These are phyloP conservation scores for Musa beccarii DNA, from an alignment of 176 grass and related monocot species.

Conservation along the genomic window DNA sequence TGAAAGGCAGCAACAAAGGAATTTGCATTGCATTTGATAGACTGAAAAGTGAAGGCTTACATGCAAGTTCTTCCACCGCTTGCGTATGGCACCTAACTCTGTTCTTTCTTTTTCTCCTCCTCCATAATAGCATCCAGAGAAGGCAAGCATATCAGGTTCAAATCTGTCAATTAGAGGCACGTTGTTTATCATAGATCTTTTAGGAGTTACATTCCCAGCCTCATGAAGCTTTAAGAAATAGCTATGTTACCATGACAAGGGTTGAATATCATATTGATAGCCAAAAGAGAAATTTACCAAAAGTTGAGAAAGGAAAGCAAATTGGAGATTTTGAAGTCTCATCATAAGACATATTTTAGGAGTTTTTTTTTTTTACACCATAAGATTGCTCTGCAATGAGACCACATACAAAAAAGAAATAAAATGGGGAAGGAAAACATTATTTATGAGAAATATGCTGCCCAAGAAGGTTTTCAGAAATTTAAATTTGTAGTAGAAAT, in stretches of 20 bases:
- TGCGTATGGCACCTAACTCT: constrained; percentile 71
- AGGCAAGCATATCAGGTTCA: constrained; percentile 98
- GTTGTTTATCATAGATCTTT: background rate
- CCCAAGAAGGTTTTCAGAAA: too few relatives aligned
- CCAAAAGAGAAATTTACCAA: too few relatives aligned
- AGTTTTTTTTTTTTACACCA: too few relatives aligned
- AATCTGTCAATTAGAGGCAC: constrained; percentile 44
- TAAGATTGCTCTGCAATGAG: too few relatives aligned
- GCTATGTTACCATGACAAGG: background rate
- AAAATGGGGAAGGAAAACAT: too few relatives aligned
- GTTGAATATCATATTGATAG: too few relatives aligned
- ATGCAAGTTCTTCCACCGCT: constrained; percentile 80
- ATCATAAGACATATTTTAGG: too few relatives aligned
- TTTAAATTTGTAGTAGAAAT: too few relatives aligned
- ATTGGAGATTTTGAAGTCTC: too few relatives aligned
- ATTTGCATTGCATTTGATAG: background rate
- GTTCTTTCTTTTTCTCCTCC: constrained; percentile 86
- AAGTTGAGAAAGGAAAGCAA: too few relatives aligned
- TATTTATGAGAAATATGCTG: too few relatives aligned
- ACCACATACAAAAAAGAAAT: too few relatives aligned
- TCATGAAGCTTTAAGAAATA: background rate
- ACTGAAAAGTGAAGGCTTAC: constrained; percentile 32
- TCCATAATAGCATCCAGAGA: constrained; percentile 94
- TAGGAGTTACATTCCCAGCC: background rate
- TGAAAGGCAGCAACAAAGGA: background rate